Conservation (phyloP, 1,284 basidiomycete species). For the Cryptococcus sp. region DNA sequence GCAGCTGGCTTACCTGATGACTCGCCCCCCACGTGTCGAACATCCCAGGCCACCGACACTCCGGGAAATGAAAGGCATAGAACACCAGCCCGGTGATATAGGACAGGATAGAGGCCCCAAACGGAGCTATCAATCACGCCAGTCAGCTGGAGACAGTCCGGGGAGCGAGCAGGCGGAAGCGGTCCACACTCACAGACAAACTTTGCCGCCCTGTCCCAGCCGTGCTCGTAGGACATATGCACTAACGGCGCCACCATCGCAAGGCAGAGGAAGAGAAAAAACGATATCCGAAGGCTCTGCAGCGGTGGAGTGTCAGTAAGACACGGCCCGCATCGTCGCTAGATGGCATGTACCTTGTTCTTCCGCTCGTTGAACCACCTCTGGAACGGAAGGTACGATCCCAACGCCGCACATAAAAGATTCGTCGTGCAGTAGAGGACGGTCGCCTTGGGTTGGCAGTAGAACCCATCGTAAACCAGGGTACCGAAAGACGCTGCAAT, state of each 20-base stretch:
- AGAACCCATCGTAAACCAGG: slow-evolving; percentile 50
- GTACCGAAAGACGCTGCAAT: slow-evolving; percentile 53
- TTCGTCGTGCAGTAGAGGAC: slow-evolving; percentile 64
- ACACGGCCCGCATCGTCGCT: no score
- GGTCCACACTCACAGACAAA: slow-evolving; percentile 58
- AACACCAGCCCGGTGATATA: slow-evolving; percentile 76
- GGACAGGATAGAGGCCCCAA: slow-evolving; percentile 64
- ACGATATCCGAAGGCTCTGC: slow-evolving; percentile 68
- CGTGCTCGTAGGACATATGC: slow-evolving; percentile 62
- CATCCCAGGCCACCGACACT: slow-evolving; percentile 50
- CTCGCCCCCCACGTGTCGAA: slow-evolving; percentile 67
- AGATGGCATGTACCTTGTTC: slow-evolving; percentile 67
- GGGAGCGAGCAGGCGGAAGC: background rate
- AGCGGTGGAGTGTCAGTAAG: no score
- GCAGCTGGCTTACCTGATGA: slow-evolving; percentile 55
- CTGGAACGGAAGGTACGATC: slow-evolving; percentile 79
- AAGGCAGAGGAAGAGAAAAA: slow-evolving; percentile 75
- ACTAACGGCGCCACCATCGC: slow-evolving; percentile 70
- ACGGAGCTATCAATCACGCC: no score
- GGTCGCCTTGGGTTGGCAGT: slow-evolving; percentile 48
- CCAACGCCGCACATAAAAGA: slow-evolving; percentile 62
- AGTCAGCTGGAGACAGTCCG: no score
- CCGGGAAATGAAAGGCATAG: slow-evolving; percentile 67
- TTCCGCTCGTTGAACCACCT: slow-evolving; percentile 78
- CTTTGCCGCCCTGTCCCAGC: slow-evolving; percentile 54